Base-by-base conservation (phyloP, 1,139 yeast genomes). In the Pichia sp. region DNA sequence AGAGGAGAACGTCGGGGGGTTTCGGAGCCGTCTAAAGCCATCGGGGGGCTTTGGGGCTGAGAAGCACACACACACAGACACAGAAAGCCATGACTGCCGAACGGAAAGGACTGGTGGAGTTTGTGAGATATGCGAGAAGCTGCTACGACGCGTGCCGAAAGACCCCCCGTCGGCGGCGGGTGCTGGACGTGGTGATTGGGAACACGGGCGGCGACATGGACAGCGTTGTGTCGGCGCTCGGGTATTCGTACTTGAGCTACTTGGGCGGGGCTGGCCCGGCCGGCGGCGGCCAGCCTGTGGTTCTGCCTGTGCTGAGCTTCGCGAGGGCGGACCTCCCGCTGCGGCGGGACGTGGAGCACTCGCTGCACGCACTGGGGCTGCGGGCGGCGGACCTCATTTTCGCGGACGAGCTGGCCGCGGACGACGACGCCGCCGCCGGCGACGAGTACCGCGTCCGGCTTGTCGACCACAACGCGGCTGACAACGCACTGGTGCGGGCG, bases 151-250 rank as follows among this genome's bases (percentile, higher is more conserved):
- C 27, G 14, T 2, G 40, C 7, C n/a, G 7, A 12, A 20, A 3
- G 24, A 20, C 24, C 24, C 16, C 31, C n/a, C 48, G n/a, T n/a
- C n/a, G n/a, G n/a, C n/a, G 12, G 38, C 2, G 36, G 29, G 12
- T 24, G 17, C 17, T 38, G 10, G 14, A 59, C n/a, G 71, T 89
- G 46, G 95, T 88, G 1, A 76, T 90, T 0, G 97, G 98, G 1
- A 92, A 92, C 66, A 95, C 90, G 66, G 82, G 95, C 40, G 80
- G 82, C 29, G 97, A 92, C 69, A 73, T 92, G 72, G 99, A 92
- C 69, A 91, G 97, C 1, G 87, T 91, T 43, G 79, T 88, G 1
- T 78, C 86, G 58, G 86, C 97, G 0, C 73, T 93, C 6, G 66
- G 87, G 1, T 87, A 82, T 63, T 84, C 96, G 0, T 88, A 82